Evolutionary conservation across 495 filamentous ascomycete genomes (phyloP), one percentile per base, ranked within the genome.

Genomic region (Massariosphaeria phaeospora): DNA sequence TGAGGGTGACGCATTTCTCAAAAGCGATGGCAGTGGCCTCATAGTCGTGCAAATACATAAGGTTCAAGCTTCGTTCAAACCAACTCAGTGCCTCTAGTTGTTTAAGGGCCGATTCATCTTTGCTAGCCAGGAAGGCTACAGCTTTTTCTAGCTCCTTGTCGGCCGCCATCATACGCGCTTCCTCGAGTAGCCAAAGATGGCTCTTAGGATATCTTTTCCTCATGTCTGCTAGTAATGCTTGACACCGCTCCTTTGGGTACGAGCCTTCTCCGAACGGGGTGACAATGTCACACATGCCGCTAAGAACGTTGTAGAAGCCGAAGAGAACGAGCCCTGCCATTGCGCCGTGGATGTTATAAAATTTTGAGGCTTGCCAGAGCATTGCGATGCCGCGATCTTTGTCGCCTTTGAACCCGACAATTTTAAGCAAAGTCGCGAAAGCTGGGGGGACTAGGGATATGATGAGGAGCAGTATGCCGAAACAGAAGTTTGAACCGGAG

Each of bases 391-490:
- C 94, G 20, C 84, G 76, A 48, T 91, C 85, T 41, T 89, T 84
- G 67, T 98, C 91, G 12, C 93, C 93, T 59, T 79, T 83, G 67
- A 97, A 96, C 11, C 94, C 94, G 36, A 96, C 88, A 48, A 96
- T 84, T 52, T 81, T 85, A 18, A 97, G 77, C 3, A 97, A 77
- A 51, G 80, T 86, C 48, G 78, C 81, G 68, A 98, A 94, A 7
- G 89, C 83, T 0, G 93, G 93, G 0, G 93, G 94, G 0, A 98
- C 79, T 77, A 96, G 86, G 24, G 88, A 89, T 13, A 97, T 81
- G 30, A 98, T 74, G 2, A 96, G 71, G 1, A 93, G 77, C 0
- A 98, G 75, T 31, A 94, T 75, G 10, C 93, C 93, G 54, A 90
- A 96, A 62, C 89, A 95, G 62, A 95, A 84, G 59, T 85, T 90